phyloP scores from a whole-genome alignment of 768 basidiomycete species.

The Pseudohyphozyma bogoriensis region DNA sequence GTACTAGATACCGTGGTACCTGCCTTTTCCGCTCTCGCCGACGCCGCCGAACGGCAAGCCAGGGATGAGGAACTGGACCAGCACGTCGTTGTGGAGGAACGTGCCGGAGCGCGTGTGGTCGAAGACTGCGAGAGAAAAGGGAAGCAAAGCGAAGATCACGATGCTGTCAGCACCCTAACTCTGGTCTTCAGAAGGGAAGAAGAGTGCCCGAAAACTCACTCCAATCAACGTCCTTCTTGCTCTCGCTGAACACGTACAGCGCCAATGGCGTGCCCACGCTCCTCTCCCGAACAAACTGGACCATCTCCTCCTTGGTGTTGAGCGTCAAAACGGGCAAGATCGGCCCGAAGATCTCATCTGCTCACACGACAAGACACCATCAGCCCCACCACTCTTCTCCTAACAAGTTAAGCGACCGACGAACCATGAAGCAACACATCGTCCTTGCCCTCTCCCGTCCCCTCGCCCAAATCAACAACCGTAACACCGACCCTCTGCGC shows the following conservation, averaged over 20 bases:
- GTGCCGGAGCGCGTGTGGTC: conserved; percentile 62
- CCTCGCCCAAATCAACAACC: conserved; percentile 52
- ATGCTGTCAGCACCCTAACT: too few relatives aligned
- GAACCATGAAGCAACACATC: conserved; percentile 71
- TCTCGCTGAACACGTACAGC: conserved; percentile 64
- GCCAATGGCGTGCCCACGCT: conserved; percentile 52
- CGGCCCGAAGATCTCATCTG: conserved; percentile 75
- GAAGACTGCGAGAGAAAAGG: conserved; percentile 45
- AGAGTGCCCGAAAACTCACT: conserved; percentile 41
- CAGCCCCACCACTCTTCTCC: too few relatives aligned
- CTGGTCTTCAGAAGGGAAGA: neutral
- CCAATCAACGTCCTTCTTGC: conserved; percentile 51
- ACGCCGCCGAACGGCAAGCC: conserved; percentile 66
- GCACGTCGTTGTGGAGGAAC: conserved; percentile 58
- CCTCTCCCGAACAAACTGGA: conserved; percentile 51
- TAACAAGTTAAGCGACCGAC: too few relatives aligned
- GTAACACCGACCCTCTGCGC: conserved; percentile 64
- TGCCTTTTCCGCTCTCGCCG: conserved; percentile 50
- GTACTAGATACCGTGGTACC: conserved; percentile 47
- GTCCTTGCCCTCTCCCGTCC: too few relatives aligned
- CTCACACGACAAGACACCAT: too few relatives aligned
- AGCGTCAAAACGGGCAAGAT: conserved; percentile 65
- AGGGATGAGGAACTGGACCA: conserved; percentile 45
- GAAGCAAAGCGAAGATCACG: neutral
- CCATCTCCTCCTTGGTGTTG: conserved; percentile 55